These are phyloP conservation scores for Eucalyptus leucophloia DNA, from an alignment of 345 rosid species.

Conservation along the genomic window DNA sequence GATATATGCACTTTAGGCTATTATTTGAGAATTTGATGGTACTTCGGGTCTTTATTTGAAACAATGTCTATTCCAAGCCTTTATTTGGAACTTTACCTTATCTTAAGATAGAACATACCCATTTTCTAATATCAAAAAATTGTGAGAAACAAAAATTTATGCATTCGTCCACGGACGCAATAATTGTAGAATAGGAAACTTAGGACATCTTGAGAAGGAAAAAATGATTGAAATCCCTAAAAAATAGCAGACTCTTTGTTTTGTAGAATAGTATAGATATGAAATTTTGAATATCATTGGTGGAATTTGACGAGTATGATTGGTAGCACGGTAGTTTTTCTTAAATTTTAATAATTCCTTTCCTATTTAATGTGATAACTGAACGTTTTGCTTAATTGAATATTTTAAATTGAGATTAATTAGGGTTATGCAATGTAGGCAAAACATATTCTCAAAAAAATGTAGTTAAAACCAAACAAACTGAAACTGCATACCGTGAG, in stretches of 20 bases:
- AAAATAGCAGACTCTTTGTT: neutral
- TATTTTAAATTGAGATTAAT: neutral
- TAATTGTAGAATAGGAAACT: neutral
- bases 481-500: neutral
- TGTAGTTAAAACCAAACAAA: neutral
- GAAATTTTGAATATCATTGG: neutral
- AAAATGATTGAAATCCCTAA: neutral
- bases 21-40: too few species aligned
- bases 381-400: neutral
- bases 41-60: rapidly evolving
- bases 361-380: neutral
- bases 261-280: neutral
- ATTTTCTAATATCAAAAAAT: neutral
- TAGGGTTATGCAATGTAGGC: neutral
- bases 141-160: neutral
- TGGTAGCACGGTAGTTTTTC: neutral
- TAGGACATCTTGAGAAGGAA: neutral
- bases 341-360: neutral
- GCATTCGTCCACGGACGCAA: neutral
- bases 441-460: neutral
- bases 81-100: neutral
- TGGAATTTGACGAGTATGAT: neutral
- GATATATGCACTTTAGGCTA: too few species aligned
- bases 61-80: rapidly evolving
- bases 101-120: neutral